Percentiles rank a stretch among this genome's conserved stretches.
Conservation (phyloP, 2,329 filamentous ascomycete species). For the Pyricularia pennisetigena region DNA sequence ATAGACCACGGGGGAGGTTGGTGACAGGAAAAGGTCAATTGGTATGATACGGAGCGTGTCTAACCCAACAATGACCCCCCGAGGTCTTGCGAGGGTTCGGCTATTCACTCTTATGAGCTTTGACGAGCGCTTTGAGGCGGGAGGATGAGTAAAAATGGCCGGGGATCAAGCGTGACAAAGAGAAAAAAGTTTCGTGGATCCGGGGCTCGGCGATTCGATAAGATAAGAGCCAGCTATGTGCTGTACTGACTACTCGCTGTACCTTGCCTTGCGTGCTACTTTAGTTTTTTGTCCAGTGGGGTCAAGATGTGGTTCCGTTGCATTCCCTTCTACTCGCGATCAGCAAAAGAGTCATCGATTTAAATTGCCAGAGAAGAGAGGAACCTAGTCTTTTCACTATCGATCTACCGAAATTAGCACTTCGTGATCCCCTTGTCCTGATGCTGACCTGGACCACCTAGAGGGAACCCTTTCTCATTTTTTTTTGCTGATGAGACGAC, state of each 20-base stretch:
- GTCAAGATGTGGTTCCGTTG: background rate
- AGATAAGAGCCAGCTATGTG: background rate
- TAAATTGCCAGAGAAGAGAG: background rate
- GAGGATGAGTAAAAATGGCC: conserved; percentile 2
- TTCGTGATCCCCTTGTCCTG: background rate
- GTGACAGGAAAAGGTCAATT: background rate
- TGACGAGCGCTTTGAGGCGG: conserved; percentile 2
- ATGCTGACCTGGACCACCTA: background rate
- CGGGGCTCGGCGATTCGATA: background rate
- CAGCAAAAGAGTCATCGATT: background rate
- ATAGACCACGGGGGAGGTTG: background rate
- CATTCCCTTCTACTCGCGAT: background rate
- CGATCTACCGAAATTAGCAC: background rate
- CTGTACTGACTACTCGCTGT: background rate
- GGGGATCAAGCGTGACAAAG: conserved; percentile 1
- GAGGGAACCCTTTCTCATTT: background rate
- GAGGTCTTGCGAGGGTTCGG: background rate
- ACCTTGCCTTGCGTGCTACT: no score
- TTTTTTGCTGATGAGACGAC: background rate
- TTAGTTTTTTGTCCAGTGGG: background rate
- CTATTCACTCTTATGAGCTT: conserved; percentile 2
- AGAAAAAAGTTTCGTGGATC: conserved; percentile 5
- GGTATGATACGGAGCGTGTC: background rate
- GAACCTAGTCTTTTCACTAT: background rate
- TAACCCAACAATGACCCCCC: conserved; percentile 4